These are phyloP conservation scores for Nitzschia inconspicua DNA, from an alignment of 108 stramenopile genomes.

Conservation along the genomic window DNA sequence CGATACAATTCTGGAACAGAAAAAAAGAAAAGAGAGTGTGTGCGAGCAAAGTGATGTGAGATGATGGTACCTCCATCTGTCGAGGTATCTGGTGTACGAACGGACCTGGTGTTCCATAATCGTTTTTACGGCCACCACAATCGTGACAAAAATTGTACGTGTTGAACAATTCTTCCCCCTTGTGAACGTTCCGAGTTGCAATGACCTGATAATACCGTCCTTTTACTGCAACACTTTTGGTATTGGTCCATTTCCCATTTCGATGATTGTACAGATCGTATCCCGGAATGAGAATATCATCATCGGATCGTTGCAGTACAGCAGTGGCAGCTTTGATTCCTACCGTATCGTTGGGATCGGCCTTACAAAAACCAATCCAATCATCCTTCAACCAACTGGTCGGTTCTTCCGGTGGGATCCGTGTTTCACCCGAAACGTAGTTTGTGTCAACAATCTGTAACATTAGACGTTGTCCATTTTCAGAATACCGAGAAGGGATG, in stretches of 20 bases:
- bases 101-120: slow-evolving; percentile 44
- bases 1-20: slow-evolving; percentile 52
- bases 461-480: slow-evolving; percentile 35
- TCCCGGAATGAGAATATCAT: slow-evolving; percentile 42
- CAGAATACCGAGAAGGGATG: slow-evolving; percentile 45
- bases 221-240: neutral
- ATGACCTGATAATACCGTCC: slow-evolving; percentile 11
- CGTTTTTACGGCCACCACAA: slow-evolving; percentile 25
- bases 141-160: slow-evolving; percentile 57
- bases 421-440: no score
- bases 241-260: slow-evolving; percentile 45
- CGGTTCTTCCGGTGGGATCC: slow-evolving; percentile 1
- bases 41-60: no score
- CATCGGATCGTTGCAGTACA: slow-evolving; percentile 40
- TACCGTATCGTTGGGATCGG: slow-evolving; percentile 14
- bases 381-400: slow-evolving; percentile 7
- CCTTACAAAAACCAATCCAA: slow-evolving; percentile 28
- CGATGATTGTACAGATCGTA: slow-evolving; percentile 61
- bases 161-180: slow-evolving; percentile 52
- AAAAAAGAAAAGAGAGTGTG: no score
- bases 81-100: no score
- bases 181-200: slow-evolving; percentile 29
- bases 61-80: no score
- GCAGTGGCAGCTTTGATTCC: slow-evolving; percentile 39
- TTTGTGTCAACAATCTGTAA: slow-evolving; percentile 14